A percentile compares a stretch with the other conserved stretches of the same genome.
phyloP scores from a whole-genome alignment of 2,329 filamentous ascomycete species.

The Colletotrichum trifolii region DNA sequence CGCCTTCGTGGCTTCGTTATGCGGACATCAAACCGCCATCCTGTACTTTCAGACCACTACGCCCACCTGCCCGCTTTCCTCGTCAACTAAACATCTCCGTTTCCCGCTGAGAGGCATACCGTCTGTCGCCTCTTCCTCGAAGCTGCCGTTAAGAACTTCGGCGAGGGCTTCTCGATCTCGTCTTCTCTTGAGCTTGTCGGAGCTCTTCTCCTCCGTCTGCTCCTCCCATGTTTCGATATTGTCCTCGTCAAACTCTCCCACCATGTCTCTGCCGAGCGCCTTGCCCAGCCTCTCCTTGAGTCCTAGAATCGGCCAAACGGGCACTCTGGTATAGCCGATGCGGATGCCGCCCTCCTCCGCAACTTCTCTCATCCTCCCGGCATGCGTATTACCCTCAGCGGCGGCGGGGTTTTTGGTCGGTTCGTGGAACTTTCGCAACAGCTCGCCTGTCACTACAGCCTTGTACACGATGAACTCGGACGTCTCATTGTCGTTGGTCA shows the following conservation, averaged over 20 bases:
- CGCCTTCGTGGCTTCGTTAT: slow-evolving; percentile 35
- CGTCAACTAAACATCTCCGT: slow-evolving; percentile 47
- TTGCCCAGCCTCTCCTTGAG: slow-evolving; percentile 65
- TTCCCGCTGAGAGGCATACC: slow-evolving; percentile 47
- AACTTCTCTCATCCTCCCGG: slow-evolving; percentile 35
- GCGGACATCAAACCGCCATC: slow-evolving; percentile 29
- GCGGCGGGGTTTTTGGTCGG: slow-evolving; percentile 53
- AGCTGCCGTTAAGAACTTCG: slow-evolving; percentile 54
- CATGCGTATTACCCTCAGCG: slow-evolving; percentile 1
- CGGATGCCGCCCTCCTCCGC: slow-evolving; percentile 50
- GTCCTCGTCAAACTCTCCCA: slow-evolving; percentile 52
- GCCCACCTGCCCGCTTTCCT: slow-evolving; percentile 36
- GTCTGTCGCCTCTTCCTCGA: slow-evolving; percentile 51
- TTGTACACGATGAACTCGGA: slow-evolving; percentile 66
- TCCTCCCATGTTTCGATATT: slow-evolving; percentile 60
- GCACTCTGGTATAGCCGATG: slow-evolving; percentile 61
- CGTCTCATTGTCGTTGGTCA: slow-evolving; percentile 61
- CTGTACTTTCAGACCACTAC: slow-evolving; percentile 32
- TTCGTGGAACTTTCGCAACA: slow-evolving; percentile 62
- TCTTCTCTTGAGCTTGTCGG: slow-evolving; percentile 46
- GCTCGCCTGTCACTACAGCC: slow-evolving; percentile 57
- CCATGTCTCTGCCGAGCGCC: slow-evolving; percentile 62
- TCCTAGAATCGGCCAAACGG: slow-evolving; percentile 65
- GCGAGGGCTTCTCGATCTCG: slow-evolving; percentile 49
- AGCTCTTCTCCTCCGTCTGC: slow-evolving; percentile 42